phyloP scores from a whole-genome alignment of 2,329 filamentous ascomycete genomes.

The Juglanconis sp. region DNA sequence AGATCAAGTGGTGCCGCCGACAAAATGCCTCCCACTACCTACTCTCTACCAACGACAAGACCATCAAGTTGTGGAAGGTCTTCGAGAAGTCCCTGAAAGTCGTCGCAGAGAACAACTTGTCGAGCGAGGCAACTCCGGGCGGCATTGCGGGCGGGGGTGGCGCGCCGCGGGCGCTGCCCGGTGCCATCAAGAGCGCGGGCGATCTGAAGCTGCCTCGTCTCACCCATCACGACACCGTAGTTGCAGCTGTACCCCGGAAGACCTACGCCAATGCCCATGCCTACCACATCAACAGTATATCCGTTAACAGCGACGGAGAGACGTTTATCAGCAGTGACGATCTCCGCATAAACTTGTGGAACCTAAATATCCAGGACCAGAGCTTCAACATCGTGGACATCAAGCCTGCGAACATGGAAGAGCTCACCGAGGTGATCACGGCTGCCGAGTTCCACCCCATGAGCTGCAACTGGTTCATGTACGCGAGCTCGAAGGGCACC shows the following conservation, averaged over 20 bases:
- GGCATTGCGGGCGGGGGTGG: conserved; percentile 73
- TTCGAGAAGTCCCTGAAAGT: conserved; percentile 99
- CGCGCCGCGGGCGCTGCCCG: conserved; percentile 67
- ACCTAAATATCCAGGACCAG: conserved; percentile 97
- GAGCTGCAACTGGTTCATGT: conserved; percentile 99
- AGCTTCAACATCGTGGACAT: conserved; percentile 99
- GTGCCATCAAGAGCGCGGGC: conserved; percentile 74
- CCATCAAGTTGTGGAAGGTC: conserved; percentile 99
- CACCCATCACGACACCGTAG: conserved; percentile 97
- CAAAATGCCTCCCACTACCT: conserved; percentile 99
- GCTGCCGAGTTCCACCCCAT: conserved; percentile 95
- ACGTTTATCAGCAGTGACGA: conserved; percentile 99
- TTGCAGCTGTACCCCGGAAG: conserved; percentile 90
- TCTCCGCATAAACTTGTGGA: conserved; percentile 96
- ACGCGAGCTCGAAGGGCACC: conserved; percentile 96
- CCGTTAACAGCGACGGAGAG: conserved; percentile 99
- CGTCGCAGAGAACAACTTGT: conserved; percentile 97
- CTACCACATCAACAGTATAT: conserved; percentile 99
- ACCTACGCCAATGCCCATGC: conserved; percentile 98
- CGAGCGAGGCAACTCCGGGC: conserved; percentile 83
- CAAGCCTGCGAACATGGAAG: conserved; percentile 99
- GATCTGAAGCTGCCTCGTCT: conserved; percentile 92
- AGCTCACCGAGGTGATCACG: conserved; percentile 97
- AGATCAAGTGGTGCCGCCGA: conserved; percentile 99
- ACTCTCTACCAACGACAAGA: conserved; percentile 98